Conservation (phyloP, 352 stramenopile genomes). For the Phytophthora pini region DNA sequence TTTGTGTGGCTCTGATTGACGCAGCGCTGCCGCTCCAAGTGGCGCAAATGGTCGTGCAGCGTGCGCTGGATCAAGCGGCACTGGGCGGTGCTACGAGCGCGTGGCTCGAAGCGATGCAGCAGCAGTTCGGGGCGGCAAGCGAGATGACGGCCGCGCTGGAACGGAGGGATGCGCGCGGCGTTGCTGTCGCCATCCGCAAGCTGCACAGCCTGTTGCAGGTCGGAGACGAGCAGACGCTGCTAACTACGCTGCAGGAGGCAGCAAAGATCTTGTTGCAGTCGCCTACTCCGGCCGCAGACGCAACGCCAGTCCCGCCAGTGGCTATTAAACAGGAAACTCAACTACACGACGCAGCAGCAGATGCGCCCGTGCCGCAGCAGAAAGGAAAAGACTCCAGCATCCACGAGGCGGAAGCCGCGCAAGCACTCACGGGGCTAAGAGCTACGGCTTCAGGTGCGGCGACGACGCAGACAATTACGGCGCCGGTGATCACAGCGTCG, state of each 20-base stretch:
- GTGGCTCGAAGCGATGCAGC: slow-evolving; percentile 58
- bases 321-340: slow-evolving; percentile 29
- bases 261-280: slow-evolving; percentile 36
- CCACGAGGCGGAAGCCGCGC: slow-evolving; percentile 73
- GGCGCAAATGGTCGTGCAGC: slow-evolving; percentile 64
- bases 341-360: slow-evolving; percentile 1
- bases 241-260: slow-evolving; percentile 57
- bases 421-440: slow-evolving; percentile 79
- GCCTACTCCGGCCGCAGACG: slow-evolving; percentile 5
- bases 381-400: slow-evolving; percentile 38
- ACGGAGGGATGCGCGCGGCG: slow-evolving; percentile 45
- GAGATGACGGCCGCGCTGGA: slow-evolving; percentile 48
- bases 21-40: slow-evolving; percentile 62
- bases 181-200: slow-evolving; percentile 44
- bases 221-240: slow-evolving; percentile 28
- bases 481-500: slow-evolving; percentile 16
- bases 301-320: slow-evolving; percentile 12
- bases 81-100: slow-evolving; percentile 61
- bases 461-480: slow-evolving; percentile 12
- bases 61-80: slow-evolving; percentile 52
- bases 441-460: slow-evolving; percentile 18
- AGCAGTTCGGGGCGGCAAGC: slow-evolving; percentile 47
- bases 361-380: slow-evolving; percentile 5
- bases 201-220: slow-evolving; percentile 42
- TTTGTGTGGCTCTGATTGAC: neutral